Percentiles rank a stretch among this genome's conserved stretches.
phyloP scores from a whole-genome alignment of 495 filamentous ascomycete genomes.

The Xylaria acuta region DNA sequence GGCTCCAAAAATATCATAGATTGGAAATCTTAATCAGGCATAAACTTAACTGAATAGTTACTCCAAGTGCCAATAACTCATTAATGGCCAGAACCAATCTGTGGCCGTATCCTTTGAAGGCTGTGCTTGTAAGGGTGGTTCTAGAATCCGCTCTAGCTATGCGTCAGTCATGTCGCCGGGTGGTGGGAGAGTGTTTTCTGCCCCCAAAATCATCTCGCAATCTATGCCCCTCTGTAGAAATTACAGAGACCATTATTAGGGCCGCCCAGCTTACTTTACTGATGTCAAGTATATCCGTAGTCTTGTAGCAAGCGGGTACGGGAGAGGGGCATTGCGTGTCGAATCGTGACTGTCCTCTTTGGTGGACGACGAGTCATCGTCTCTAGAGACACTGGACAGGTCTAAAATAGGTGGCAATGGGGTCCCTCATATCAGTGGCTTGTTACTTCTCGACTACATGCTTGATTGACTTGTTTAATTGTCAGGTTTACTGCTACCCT shows the following conservation, averaged over 20 bases:
- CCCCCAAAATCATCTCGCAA: conserved; percentile 2
- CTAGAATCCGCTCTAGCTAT: neutral
- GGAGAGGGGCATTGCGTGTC: neutral
- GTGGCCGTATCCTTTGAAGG: neutral
- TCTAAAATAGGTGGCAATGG: neutral
- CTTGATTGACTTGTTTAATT: neutral
- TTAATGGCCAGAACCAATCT: neutral
- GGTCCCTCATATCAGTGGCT: neutral
- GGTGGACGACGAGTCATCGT: neutral
- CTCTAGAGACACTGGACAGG: neutral
- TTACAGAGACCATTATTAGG: neutral
- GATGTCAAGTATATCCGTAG: neutral
- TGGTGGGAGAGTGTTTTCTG: neutral
- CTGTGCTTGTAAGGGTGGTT: neutral
- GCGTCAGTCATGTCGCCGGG: neutral
- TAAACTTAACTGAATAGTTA: neutral
- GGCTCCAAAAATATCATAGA: neutral
- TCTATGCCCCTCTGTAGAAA: conserved; percentile 5
- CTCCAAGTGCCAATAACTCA: neutral
- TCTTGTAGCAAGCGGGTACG: neutral
- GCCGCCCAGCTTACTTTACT: neutral
- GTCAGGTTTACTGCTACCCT: neutral
- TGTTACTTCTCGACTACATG: neutral
- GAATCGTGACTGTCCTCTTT: neutral
- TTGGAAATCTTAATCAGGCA: neutral